phyloP scores from a whole-genome alignment of 805 yeast species.

The Wickerhamiella qilinensis region DNA sequence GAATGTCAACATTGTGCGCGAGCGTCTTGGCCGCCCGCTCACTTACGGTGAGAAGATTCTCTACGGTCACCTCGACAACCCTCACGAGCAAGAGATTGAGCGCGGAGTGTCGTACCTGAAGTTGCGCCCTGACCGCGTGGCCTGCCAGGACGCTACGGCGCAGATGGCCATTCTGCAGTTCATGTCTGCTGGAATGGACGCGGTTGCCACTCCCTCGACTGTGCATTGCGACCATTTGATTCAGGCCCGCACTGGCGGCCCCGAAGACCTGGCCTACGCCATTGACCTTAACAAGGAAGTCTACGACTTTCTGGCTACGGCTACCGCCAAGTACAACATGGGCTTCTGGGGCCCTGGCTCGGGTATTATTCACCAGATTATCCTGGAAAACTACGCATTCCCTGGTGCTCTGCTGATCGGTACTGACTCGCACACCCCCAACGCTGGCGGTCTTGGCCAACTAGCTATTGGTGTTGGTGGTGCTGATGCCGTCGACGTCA shows the following conservation, averaged over 20 bases:
- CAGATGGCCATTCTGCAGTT: slow-evolving; percentile 96
- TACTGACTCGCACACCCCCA: slow-evolving; percentile 96
- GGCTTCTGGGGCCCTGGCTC: slow-evolving; percentile 99
- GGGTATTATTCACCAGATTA: slow-evolving; percentile 95
- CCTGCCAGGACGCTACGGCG: slow-evolving; percentile 98
- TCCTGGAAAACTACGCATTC: slow-evolving; percentile 88
- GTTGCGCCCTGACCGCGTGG: slow-evolving; percentile 93
- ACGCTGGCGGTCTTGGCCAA: slow-evolving; percentile 97
- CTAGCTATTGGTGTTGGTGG: slow-evolving; percentile 99
- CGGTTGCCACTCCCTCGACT: slow-evolving; percentile 87
- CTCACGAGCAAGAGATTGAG: slow-evolving; percentile 67
- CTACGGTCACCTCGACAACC: slow-evolving; percentile 89
- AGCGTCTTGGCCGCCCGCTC: slow-evolving; percentile 71
- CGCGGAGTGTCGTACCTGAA: slow-evolving; percentile 87
- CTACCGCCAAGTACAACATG: slow-evolving; percentile 89
- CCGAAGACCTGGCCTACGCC: slow-evolving; percentile 69
- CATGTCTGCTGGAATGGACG: slow-evolving; percentile 86
- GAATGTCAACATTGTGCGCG: slow-evolving; percentile 70
- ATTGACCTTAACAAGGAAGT: slow-evolving; percentile 86
- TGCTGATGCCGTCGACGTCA: slow-evolving; percentile 96
- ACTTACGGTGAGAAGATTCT: slow-evolving; percentile 92
- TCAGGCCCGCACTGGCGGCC: slow-evolving; percentile 89
- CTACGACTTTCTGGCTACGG: slow-evolving; percentile 74
- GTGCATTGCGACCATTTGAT: slow-evolving; percentile 97
- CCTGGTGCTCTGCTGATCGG: slow-evolving; percentile 96